phyloP scores from a whole-genome alignment of 176 grass and related monocot genomes.

The Rhynchospora pubera region DNA sequence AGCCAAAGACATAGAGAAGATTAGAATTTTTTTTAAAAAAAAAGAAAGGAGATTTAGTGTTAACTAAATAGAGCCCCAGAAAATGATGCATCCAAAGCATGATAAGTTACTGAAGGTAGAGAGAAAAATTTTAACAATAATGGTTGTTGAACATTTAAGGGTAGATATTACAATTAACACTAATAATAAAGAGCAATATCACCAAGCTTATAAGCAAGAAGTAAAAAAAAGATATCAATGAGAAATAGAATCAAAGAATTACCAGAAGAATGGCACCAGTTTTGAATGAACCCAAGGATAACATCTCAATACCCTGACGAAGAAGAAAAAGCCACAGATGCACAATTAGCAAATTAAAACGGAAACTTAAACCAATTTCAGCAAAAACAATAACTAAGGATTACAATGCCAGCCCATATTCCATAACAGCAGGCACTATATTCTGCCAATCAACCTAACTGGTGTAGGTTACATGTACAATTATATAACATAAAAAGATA shows the following conservation, averaged over 20 bases:
- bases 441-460: neutral
- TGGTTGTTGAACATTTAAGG: neutral
- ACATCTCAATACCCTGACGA: slow-evolving; percentile 86
- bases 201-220: neutral
- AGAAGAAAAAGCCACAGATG: slow-evolving; percentile 5
- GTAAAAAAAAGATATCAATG: neutral
- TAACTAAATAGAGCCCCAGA: neutral
- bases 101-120: neutral
- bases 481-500: neutral
- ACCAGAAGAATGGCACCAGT: slow-evolving; percentile 98
- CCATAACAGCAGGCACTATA: neutral
- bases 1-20: slow-evolving; percentile 3
- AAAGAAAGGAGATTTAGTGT: neutral
- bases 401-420: neutral
- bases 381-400: neutral
- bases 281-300: slow-evolving; percentile 94
- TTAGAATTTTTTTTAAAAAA: slow-evolving; percentile 9
- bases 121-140: neutral
- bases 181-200: neutral
- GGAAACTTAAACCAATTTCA: neutral
- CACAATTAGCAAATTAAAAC: neutral
- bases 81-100: neutral
- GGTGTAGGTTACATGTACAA: neutral
- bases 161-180: neutral
- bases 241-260: slow-evolving; percentile 13